phyloP scores from a whole-genome alignment of 176 grass and related monocot genomes.

The Bromus sterilis region DNA sequence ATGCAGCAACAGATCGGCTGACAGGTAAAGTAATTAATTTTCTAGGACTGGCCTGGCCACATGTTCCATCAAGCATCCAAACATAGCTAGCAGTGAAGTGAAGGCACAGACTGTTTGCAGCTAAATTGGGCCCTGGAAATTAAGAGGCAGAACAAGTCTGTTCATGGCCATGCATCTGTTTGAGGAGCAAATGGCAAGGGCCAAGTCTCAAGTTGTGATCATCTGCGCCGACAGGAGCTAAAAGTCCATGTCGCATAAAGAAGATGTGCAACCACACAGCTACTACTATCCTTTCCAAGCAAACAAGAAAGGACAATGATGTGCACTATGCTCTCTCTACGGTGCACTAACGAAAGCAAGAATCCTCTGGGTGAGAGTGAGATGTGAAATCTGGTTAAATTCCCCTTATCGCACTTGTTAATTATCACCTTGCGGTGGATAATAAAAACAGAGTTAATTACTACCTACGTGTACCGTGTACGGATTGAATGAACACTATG shows the following conservation, averaged over 20 bases:
- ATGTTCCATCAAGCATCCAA: background rate
- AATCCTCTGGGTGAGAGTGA: constrained; percentile 17
- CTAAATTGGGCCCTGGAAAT: background rate
- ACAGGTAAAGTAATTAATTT: background rate
- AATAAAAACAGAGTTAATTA: background rate
- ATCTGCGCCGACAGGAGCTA: constrained; percentile 27
- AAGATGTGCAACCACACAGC: background rate
- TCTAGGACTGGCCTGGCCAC: background rate
- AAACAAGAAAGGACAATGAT: constrained; percentile 36
- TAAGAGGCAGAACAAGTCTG: background rate
- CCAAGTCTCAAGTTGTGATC: background rate
- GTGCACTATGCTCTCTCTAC: constrained; percentile 18
- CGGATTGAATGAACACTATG: no score
- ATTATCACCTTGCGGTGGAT: background rate
- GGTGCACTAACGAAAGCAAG: constrained; percentile 9
- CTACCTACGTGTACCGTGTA: background rate
- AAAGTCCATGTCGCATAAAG: background rate
- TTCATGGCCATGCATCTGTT: background rate
- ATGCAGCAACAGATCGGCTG: background rate
- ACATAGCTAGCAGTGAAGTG: background rate
- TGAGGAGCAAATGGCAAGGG: background rate
- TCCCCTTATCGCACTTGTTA: background rate
- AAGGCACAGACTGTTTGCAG: background rate
- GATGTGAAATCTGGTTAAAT: constrained; percentile 19
- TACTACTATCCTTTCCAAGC: constrained; percentile 13